Base-by-base conservation (phyloP, 2,329 filamentous ascomycete genomes). In the Fusarium nanum region DNA sequence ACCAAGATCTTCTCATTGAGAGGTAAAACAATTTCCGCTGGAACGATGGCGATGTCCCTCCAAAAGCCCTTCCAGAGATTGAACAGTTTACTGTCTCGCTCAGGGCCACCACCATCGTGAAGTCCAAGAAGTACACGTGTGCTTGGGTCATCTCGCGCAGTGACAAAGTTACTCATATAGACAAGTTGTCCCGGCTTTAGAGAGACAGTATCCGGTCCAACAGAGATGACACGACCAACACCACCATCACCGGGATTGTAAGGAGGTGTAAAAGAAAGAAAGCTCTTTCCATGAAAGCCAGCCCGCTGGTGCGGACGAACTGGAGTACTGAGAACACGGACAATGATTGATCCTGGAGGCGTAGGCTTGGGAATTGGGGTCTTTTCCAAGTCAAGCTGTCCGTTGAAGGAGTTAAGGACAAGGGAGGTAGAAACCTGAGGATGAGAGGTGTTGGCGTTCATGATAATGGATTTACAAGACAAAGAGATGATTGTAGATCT, bases 1-100 rank as follows among this genome's bases (percentile, higher is more conserved):
- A 41, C 8, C 4, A 72, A 30, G 5, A 60, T 9, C 5, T 22
- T 11, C 18, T 72, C 66, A 6, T 72, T 37, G 2, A 72, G 44
- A 4, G 56, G 41, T 10, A 72, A 2, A 12, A 34, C 54, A 7
- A 62, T 72, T n/a, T 72, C 70, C 2, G 22, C 1, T 1, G 70
- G 62, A 6, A 59, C 41, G 2, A 49, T 27, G 1, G 49, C 63
- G 7, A 70, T 9, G 2, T 72, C 62, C 9, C 47, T 64, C 70
- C 70, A 72, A 13, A 65, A 62, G 1, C 70, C 70, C 3, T 61
- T 18, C 65, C 63, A 72, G 8, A 63, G n/a, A 4, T 49, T 22
- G 22, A 72, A 72, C 1, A 72, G 6, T n/a, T 72, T 67, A 3
- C 30, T 22, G 7, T 55, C 57, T 2, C 27, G 18, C n/a, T 60